These are phyloP conservation scores for Tieghemostelium lacteum DNA, from an alignment of 78 protist species.

Conservation along the genomic window DNA sequence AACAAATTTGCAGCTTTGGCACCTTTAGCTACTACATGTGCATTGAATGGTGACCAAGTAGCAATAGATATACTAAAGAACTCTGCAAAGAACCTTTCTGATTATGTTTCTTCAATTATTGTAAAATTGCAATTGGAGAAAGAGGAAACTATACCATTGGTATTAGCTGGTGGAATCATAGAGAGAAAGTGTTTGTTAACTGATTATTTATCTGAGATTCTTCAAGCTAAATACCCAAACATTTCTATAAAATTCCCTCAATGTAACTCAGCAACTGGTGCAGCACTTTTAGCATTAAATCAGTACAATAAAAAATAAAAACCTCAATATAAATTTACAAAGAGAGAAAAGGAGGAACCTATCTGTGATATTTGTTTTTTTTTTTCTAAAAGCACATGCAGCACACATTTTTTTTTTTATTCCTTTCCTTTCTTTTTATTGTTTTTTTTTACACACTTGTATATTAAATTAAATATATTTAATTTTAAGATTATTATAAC, in stretches of 20 bases:
- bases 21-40: constrained; percentile 41
- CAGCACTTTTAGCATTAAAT: constrained; percentile 48
- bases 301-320: not conserved
- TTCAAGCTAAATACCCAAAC: constrained; percentile 7
- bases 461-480: too few relatives aligned
- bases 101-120: constrained; percentile 41
- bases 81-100: constrained; percentile 21
- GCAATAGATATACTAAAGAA: constrained; percentile 12
- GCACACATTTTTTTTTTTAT: too few relatives aligned
- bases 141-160: constrained; percentile 28
- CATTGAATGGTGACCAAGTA: constrained; percentile 29
- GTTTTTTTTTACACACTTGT: too few relatives aligned
- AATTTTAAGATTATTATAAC: too few relatives aligned
- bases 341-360: too few relatives aligned
- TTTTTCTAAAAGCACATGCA: too few relatives aligned
- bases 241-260: constrained; percentile 3
- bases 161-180: constrained; percentile 76
- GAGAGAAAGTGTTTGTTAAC: constrained; percentile 30
- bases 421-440: too few relatives aligned
- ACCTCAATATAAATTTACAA: too few relatives aligned
- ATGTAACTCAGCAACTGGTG: constrained; percentile 33
- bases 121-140: constrained; percentile 27
- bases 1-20: constrained; percentile 50
- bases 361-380: too few relatives aligned
- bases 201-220: not conserved